phyloP scores from a whole-genome alignment of 495 filamentous ascomycete species.

The Hypoxylon perforatum region DNA sequence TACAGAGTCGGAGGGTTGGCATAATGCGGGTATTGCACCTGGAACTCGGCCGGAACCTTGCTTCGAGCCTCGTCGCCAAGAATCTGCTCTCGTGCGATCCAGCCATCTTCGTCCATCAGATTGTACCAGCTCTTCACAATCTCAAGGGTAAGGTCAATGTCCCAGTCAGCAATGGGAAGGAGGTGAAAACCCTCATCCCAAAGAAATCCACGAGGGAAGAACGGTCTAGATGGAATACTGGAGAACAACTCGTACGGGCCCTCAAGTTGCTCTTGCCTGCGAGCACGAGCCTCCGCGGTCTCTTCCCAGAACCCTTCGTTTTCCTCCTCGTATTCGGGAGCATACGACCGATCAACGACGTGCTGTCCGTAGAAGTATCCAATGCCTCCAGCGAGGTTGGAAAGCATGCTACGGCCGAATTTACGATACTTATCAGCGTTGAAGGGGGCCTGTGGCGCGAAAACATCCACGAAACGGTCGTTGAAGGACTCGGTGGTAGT shows the following conservation, averaged over 20 bases:
- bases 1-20: constrained; percentile 98
- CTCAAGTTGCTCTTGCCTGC: constrained; percentile 73
- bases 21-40: constrained; percentile 96
- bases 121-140: constrained; percentile 96
- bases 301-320: constrained; percentile 98
- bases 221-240: constrained; percentile 90
- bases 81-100: constrained; percentile 98
- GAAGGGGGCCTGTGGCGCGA: constrained; percentile 82
- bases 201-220: constrained; percentile 95
- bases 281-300: constrained; percentile 73
- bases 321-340: constrained; percentile 92
- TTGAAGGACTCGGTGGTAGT: constrained; percentile 73
- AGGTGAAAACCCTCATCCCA: constrained; percentile 99
- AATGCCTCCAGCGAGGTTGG: constrained; percentile 93
- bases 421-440: constrained; percentile 73
- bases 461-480: constrained; percentile 76
- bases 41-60: constrained; percentile 96
- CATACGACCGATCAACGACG: constrained; percentile 89
- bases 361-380: constrained; percentile 93
- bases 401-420: constrained; percentile 91
- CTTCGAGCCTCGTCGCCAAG: constrained; percentile 92
- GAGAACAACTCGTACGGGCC: constrained; percentile 92
- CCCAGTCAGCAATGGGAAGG: constrained; percentile 91
- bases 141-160: constrained; percentile 89
- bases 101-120: constrained; percentile 95